Percentiles rank a stretch among this genome's conserved stretches.
These are phyloP conservation scores for Sporothrix sp. DNA, from an alignment of 2,329 filamentous ascomycete genomes.

Conservation along the genomic window DNA sequence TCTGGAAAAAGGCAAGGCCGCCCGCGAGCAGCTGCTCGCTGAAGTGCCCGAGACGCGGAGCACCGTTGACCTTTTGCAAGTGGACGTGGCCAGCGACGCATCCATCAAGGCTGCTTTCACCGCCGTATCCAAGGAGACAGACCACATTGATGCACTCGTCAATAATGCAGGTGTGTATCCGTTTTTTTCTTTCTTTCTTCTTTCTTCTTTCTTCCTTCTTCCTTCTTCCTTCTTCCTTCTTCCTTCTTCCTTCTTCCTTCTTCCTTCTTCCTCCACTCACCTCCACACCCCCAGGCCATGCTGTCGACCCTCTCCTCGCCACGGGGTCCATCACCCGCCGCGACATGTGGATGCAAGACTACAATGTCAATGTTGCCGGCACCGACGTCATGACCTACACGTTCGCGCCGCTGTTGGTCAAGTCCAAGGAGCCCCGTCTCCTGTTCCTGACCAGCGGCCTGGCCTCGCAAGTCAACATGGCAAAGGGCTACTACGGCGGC, in stretches of 20 bases:
- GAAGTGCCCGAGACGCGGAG: slow-evolving; percentile 12
- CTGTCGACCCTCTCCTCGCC: not conserved
- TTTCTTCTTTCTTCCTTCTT: no score
- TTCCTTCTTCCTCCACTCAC: no score
- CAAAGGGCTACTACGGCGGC: not conserved
- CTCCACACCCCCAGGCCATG: not conserved
- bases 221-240: no score
- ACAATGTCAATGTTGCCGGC: slow-evolving; percentile 41
- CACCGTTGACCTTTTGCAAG: slow-evolving; percentile 19
- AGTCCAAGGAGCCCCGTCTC: slow-evolving; percentile 34
- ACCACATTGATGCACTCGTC: slow-evolving; percentile 26
- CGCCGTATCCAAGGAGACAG: slow-evolving; percentile 21
- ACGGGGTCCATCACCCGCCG: slow-evolving; percentile 24
- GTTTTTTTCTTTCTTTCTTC: no score
- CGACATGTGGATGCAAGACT: slow-evolving; percentile 35
- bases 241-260: no score
- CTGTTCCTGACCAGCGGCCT: slow-evolving; percentile 40
- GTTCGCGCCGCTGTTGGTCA: slow-evolving; percentile 36
- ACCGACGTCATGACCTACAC: slow-evolving; percentile 32
- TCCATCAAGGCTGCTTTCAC: slow-evolving; percentile 25
- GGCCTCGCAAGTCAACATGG: slow-evolving; percentile 26
- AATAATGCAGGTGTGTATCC: slow-evolving; percentile 24
- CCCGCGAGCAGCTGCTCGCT: slow-evolving; percentile 12
- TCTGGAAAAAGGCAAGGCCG: slow-evolving; percentile 19
- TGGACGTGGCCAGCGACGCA: slow-evolving; percentile 25